Conservation (phyloP, 2,329 filamentous ascomycete species). For the Elsinoe arachidis region DNA sequence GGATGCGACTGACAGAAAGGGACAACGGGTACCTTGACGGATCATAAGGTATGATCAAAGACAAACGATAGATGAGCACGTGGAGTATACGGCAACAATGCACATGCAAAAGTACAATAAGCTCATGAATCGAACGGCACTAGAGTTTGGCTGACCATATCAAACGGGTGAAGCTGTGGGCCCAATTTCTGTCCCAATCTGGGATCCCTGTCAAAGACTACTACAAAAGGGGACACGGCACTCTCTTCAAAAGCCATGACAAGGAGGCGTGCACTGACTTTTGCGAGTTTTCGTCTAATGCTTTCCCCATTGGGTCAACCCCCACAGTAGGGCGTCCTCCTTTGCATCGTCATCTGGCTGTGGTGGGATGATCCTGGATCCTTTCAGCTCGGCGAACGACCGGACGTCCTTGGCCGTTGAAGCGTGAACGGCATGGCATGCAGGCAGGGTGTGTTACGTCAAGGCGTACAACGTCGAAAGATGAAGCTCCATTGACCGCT, state of each 20-base stretch:
- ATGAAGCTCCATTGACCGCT: neutral
- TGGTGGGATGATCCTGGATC: neutral
- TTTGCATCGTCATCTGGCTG: conserved; percentile 1
- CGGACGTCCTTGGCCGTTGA: conserved; percentile 5
- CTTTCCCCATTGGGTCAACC: neutral
- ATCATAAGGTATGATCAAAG: neutral
- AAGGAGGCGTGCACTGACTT: neutral
- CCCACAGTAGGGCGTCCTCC: neutral
- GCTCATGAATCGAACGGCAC: neutral
- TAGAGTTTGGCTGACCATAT: neutral
- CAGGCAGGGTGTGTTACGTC: neutral
- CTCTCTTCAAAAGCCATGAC: too few relatives aligned
- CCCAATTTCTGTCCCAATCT: neutral
- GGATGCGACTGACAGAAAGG: too few relatives aligned
- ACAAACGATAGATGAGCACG: neutral
- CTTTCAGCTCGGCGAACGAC: conserved; percentile 9
- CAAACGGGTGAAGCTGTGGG: neutral
- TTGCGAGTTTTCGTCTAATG: neutral
- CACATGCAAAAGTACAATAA: neutral
- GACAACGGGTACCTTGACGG: too few relatives aligned
- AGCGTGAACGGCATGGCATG: neutral
- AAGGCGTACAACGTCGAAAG: conserved; percentile 2
- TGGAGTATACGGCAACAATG: neutral
- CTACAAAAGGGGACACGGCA: neutral
- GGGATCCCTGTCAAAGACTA: neutral